Evolutionary conservation across 2,329 filamentous ascomycete species (phyloP).

Genomic region (Volutella citrinella): DNA sequence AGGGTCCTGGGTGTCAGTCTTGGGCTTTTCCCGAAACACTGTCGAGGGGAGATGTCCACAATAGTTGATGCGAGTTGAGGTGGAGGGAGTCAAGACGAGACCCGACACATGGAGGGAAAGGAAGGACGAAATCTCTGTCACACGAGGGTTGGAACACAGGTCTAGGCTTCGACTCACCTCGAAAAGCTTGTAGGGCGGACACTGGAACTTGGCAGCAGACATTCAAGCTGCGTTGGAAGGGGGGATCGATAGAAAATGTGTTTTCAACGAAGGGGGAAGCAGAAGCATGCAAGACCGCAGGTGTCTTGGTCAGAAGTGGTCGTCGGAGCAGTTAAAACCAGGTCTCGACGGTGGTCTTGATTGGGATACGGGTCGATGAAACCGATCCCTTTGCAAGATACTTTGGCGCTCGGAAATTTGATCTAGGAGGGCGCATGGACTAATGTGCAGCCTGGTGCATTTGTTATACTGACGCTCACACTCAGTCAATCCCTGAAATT

Average conservation of each 20-base stretch:
- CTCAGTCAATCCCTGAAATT: slow-evolving; percentile 32
- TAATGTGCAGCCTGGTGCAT: slow-evolving; percentile 29
- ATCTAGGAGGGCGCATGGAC: slow-evolving; percentile 29
- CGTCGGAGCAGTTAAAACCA: slow-evolving; percentile 32
- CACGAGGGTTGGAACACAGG: slow-evolving; percentile 30
- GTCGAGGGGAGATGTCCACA: slow-evolving; percentile 12
- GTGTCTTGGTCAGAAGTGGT: slow-evolving; percentile 37
- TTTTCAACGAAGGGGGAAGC: slow-evolving; percentile 24
- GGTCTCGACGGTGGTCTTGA: slow-evolving; percentile 37
- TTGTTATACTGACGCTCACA: slow-evolving; percentile 28
- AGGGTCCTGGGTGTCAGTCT: slow-evolving; percentile 22
- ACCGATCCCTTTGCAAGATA: slow-evolving; percentile 25
- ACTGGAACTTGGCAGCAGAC: slow-evolving; percentile 56
- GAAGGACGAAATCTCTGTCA: slow-evolving; percentile 19
- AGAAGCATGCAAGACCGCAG: slow-evolving; percentile 34
- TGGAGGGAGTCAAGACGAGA: slow-evolving; percentile 13
- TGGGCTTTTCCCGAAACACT: slow-evolving; percentile 18
- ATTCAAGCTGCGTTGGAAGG: slow-evolving; percentile 30
- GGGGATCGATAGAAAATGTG: slow-evolving; percentile 30
- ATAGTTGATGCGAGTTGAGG: slow-evolving; percentile 11
- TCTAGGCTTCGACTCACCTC: slow-evolving; percentile 49
- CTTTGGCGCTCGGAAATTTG: slow-evolving; percentile 38
- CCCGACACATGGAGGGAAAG: slow-evolving; percentile 11
- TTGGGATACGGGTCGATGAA: slow-evolving; percentile 28
- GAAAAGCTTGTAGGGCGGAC: slow-evolving; percentile 55